Evolutionary conservation across 2,329 filamentous ascomycete species (phyloP), one percentile per base, ranked within the genome.

Genomic region (Coniella lustricola): DNA sequence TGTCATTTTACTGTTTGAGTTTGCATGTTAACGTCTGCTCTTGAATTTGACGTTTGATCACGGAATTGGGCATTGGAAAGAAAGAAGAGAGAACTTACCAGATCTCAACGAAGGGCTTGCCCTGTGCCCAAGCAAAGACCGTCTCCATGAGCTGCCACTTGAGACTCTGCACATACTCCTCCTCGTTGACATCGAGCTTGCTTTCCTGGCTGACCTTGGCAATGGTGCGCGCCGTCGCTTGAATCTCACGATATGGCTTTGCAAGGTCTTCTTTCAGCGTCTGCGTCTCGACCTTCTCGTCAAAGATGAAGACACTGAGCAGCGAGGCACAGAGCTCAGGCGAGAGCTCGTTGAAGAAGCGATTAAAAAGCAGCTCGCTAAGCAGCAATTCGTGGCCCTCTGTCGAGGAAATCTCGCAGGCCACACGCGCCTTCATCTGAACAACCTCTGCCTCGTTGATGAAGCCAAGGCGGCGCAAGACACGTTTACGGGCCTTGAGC

Each of bases 81-180:
- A 34, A 35, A 3, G 5, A 17, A 7, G 22, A 33, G 5, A 49
- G 29, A 49, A 79, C 88, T 62, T 80, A 95, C 91, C 93, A 97
- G 54, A 98, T 96, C 58, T 95, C 84, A 1, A 87, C 82, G 71
- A 98, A 98, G 0, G 87, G 82, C 57, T 85, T 86, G 43, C 91
- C 93, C 57, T 93, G 85, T 4, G 89, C 85, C 93, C 93, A 98
- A 5, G 86, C 79, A 61, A 84, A 87, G 3, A 98, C 90, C 32
- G 95, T 93, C 62, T 96, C 91, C 91, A 98, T 97, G 44, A 98
- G 74, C 71, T 97, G 85, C 74, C 83, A 90, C 72, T 96, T 95
- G 71, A 98, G 85, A 44, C 82, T 84, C 58, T 87, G 76, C 18
- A 93, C 79, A 61, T 96, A 98, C 61, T 95, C 90, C 45, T 97